phyloP scores from a whole-genome alignment of 805 yeast species.

The Wickerhamiella slavikovae region DNA sequence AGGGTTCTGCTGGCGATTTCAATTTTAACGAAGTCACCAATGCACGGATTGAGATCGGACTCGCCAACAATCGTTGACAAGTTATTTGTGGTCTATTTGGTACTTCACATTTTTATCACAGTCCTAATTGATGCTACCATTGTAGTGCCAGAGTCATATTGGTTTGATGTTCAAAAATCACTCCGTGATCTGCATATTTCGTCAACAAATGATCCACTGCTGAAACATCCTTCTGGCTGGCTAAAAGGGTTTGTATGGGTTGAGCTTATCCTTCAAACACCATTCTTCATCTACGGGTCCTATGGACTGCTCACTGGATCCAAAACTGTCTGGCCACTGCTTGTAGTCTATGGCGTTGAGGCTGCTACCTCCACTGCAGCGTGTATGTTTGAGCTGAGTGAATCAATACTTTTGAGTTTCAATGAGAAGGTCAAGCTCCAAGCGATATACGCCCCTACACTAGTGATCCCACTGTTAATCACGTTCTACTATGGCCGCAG shows the following conservation, averaged over 20 bases:
- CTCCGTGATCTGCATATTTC: slow-evolving; percentile 39
- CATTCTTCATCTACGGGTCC: slow-evolving; percentile 38
- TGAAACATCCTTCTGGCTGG: slow-evolving; percentile 47
- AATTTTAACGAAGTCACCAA: not conserved
- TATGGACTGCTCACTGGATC: slow-evolving; percentile 17
- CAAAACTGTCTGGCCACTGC: slow-evolving; percentile 20
- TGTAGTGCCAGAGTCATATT: slow-evolving; percentile 35
- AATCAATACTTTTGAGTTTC: slow-evolving; percentile 19
- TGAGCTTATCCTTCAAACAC: slow-evolving; percentile 61
- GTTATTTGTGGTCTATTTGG: slow-evolving; percentile 16
- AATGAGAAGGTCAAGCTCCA: slow-evolving; percentile 25
- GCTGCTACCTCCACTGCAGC: slow-evolving; percentile 63
- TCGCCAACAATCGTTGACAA: slow-evolving; percentile 3
- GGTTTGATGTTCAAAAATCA: slow-evolving; percentile 26
- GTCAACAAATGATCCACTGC: slow-evolving; percentile 51
- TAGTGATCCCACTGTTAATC: slow-evolving; percentile 41
- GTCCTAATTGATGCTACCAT: slow-evolving; percentile 54
- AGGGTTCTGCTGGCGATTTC: too few species aligned
- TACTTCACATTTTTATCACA: slow-evolving; percentile 59
- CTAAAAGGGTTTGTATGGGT: slow-evolving; percentile 45
- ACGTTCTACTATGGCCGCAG: slow-evolving; percentile 17
- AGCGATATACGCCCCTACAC: slow-evolving; percentile 48
- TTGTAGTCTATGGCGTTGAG: slow-evolving; percentile 56
- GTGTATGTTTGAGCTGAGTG: slow-evolving; percentile 27
- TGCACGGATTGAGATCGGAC: not conserved